A percentile compares a stretch with the other conserved stretches of the same genome.
Evolutionary conservation across 768 basidiomycete genomes (phyloP).

Genomic region (Suillus americanus): DNA sequence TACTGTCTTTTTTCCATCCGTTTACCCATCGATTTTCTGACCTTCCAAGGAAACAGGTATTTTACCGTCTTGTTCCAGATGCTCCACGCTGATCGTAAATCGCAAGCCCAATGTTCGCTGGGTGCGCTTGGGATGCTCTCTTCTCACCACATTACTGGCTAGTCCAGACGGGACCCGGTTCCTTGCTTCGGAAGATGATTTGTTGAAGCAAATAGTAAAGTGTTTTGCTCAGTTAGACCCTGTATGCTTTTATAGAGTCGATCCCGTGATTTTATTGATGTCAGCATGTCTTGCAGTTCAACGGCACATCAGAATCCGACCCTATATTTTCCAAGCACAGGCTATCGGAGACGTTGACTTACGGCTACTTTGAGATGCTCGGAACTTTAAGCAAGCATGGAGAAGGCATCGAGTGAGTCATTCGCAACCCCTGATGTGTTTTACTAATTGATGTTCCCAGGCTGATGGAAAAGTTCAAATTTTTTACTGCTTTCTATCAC

Average conservation of each 20-base stretch:
- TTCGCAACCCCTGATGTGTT: neutral
- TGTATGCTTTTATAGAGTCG: slow-evolving; percentile 41
- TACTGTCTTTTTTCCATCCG: slow-evolving; percentile 95
- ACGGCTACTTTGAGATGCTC: slow-evolving; percentile 94
- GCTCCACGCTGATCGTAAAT: neutral
- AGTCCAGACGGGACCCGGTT: slow-evolving; percentile 84
- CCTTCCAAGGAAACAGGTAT: slow-evolving; percentile 66
- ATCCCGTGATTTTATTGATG: neutral
- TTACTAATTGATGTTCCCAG: slow-evolving; percentile 37
- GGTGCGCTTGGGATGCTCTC: slow-evolving; percentile 80
- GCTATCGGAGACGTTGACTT: slow-evolving; percentile 79
- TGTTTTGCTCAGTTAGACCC: slow-evolving; percentile 93
- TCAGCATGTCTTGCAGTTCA: slow-evolving; percentile 48
- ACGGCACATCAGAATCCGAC: slow-evolving; percentile 69
- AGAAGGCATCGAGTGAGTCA: slow-evolving; percentile 79
- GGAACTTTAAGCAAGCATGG: slow-evolving; percentile 85
- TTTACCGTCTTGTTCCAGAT: slow-evolving; percentile 8
- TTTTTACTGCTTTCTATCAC: slow-evolving; percentile 96
- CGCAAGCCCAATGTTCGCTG: slow-evolving; percentile 75
- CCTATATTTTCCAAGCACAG: slow-evolving; percentile 84
- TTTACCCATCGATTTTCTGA: slow-evolving; percentile 86
- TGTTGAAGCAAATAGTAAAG: slow-evolving; percentile 79
- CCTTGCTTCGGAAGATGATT: slow-evolving; percentile 77
- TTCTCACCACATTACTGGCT: slow-evolving; percentile 80
- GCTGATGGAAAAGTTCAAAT: slow-evolving; percentile 84